Conservation (phyloP, 208 protist genomes). For the Paratrypanosoma confusum region DNA sequence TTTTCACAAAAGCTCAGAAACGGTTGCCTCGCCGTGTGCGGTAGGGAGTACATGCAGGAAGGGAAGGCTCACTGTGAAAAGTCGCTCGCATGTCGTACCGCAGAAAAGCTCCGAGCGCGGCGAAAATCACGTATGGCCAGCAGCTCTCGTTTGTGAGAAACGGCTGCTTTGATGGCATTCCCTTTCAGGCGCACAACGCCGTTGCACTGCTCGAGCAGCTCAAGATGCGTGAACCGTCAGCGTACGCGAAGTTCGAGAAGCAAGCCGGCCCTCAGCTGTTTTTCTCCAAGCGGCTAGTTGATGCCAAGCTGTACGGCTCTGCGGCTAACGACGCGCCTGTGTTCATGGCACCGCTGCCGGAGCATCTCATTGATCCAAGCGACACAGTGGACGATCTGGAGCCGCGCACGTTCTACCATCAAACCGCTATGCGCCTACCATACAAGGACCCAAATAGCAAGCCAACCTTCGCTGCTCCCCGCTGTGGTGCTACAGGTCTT, state of each 20-base stretch:
- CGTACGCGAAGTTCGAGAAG: conserved; percentile 50
- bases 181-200: conserved; percentile 81
- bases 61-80: too few relatives aligned
- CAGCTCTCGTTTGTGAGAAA: conserved; percentile 62
- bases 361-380: conserved; percentile 49
- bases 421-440: conserved; percentile 14
- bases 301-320: not conserved
- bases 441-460: conserved; percentile 4
- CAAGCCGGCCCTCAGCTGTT: conserved; percentile 44
- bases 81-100: conserved; percentile 60
- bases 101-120: conserved; percentile 32
- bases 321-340: conserved; percentile 11
- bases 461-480: conserved; percentile 20
- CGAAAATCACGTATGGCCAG: conserved; percentile 29
- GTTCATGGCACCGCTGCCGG: conserved; percentile 55
- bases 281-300: conserved; percentile 31
- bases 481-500: conserved; percentile 62
- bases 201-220: conserved; percentile 48
- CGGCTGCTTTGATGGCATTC: conserved; percentile 16
- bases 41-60: too few relatives aligned
- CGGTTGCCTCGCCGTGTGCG: too few relatives aligned
- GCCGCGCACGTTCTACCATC: conserved; percentile 64
- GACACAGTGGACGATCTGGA: conserved; percentile 34
- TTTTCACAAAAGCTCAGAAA: too few relatives aligned
- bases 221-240: conserved; percentile 22